Evolutionary conservation across 495 filamentous ascomycete species (phyloP), one percentile per base, ranked within the genome.

Genomic region (Aspergillus panamensis): DNA sequence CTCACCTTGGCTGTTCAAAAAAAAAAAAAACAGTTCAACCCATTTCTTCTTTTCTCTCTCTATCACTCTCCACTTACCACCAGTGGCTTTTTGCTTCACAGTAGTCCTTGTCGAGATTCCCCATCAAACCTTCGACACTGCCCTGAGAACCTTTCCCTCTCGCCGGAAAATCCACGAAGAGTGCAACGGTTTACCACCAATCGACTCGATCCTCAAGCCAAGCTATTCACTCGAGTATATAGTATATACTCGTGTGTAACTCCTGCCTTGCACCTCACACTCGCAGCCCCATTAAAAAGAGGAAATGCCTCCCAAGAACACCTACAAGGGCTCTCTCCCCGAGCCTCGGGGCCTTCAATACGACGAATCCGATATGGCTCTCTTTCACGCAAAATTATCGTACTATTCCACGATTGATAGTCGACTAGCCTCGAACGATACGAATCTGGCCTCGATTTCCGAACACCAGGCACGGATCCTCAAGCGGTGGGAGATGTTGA

Each of bases 281-380:
- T 20, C 42, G 6, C 42, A 20, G 2, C 5, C n/a, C 42, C n/a
- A 19, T 21, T 9, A 21, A 20, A 45, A 21, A 40, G 37, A 25
- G 25, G 5, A 25, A 6, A 76, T 73, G 71, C 58, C 67, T 3
- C 60, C 67, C n/a, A 73, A 68, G 35, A 45, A 33, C 39, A 52
- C 52, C 16, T 66, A 70, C 47, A 65, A 71, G 48, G 53, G 25
- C 42, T 48, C 66, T 16, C 58, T 77, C 32, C 74, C 72, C 31
- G 74, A 77, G 59, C 67, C 66, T 29, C 65, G 68, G 48, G 74
- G 73, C n/a, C 60, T 77, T 35, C 68, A 62, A 53, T 77, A 77
- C 61, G 71, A 74, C 56, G 71, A 77, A 64, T 74, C 69, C 50
- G 73, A 77, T 48, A 77, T 77, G 74, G 69, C 69, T 1, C 67